Evolutionary conservation across 805 yeast species (phyloP), one percentile per base, ranked within the genome.

Genomic region (Candida silvicultrix): DNA sequence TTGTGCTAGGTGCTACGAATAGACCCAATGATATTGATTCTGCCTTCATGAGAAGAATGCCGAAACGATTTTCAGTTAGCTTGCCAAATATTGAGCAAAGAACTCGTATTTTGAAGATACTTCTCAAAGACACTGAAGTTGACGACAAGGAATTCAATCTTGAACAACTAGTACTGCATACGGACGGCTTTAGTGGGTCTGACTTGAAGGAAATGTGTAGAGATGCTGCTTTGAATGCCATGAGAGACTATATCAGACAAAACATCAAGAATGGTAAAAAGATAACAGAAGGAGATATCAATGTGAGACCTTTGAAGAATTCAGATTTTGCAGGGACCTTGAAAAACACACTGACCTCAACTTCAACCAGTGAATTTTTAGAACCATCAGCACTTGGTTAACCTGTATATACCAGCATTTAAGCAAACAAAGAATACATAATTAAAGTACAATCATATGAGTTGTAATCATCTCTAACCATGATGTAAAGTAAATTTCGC

Each of bases 1-100:
- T 92, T 69, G 89, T 92, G 2, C 75, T 92, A 56, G 99, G 98
- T 3, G 98, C 98, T 10, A 92, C 99, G 0, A 92, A 92, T 63
- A 73, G 99, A 52, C 89, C 94, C 38, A 77, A 78, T 49, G 99
- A 92, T 62, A 92, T 92, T 40, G 99, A 92, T 60, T 76, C 78
- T 50, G 99, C 99, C 2, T 88, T 92, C 59, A 70, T 94, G 67
- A 78, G 99, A 66, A 78, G 99, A 60, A 74, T 92, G 80, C 97
- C 98, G 7, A 92, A 92, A 64, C 74, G 88, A 44, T 90, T 92
- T 63, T 79, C 89, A 3, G 81, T 94, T 19, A 73, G 77, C 1
- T 73, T 85, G 54, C 98, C 99, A 1, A 73, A 75, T 47, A 63
- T 73, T 1, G 70, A 64, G 7, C 95, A 92, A 62, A 72, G 98